These are phyloP conservation scores for Penicillium mononematosum DNA, from an alignment of 495 filamentous ascomycete species.

Conservation along the genomic window DNA sequence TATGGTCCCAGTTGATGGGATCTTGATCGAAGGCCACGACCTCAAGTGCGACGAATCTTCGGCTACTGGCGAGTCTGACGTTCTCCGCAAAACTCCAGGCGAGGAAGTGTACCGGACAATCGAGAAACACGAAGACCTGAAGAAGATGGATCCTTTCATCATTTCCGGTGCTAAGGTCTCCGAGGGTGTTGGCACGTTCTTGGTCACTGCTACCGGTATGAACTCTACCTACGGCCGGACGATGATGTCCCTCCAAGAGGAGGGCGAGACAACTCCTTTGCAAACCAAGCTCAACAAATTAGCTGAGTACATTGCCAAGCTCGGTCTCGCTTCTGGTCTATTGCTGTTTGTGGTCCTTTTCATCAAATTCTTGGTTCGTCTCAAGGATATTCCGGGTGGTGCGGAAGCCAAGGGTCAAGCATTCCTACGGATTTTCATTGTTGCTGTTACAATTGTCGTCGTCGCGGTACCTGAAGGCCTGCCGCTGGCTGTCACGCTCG, in stretches of 20 bases:
- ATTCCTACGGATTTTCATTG: constrained; percentile 92
- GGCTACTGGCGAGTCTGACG: constrained; percentile 81
- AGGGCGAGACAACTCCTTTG: constrained; percentile 88
- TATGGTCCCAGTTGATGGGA: constrained; percentile 76
- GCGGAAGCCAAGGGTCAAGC: constrained; percentile 77
- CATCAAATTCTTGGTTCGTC: constrained; percentile 77
- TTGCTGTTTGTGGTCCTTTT: constrained; percentile 88
- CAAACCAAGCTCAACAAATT: constrained; percentile 89
- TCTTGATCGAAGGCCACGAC: constrained; percentile 70
- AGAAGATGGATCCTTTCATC: constrained; percentile 91
- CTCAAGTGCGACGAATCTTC: constrained; percentile 82
- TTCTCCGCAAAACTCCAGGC: constrained; percentile 67
- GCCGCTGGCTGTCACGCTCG: constrained; percentile 88
- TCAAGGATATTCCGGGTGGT: constrained; percentile 51
- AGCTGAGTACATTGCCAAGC: constrained; percentile 91
- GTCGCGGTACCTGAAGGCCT: constrained; percentile 94
- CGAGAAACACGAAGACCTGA: constrained; percentile 67
- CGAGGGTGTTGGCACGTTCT: constrained; percentile 83
- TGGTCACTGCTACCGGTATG: constrained; percentile 85
- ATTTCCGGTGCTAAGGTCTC: constrained; percentile 89
- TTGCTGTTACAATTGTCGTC: constrained; percentile 91
- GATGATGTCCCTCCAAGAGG: constrained; percentile 88
- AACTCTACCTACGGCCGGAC: constrained; percentile 88
- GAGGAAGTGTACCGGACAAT: constrained; percentile 82
- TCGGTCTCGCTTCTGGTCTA: constrained; percentile 78